Conservation (phyloP, 1,139 yeast species). For the Pichia cactophila region DNA sequence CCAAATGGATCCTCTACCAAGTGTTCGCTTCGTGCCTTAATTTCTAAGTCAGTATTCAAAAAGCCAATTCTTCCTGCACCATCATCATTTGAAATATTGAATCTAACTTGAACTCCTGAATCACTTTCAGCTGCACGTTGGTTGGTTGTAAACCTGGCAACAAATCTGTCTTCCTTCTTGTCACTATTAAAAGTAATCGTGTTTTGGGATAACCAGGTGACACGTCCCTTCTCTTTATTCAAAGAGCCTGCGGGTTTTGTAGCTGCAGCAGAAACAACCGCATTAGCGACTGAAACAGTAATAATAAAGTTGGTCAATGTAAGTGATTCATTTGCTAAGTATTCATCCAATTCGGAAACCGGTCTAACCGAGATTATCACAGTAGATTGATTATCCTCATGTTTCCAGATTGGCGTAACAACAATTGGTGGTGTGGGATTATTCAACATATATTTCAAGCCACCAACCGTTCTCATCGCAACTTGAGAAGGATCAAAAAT, state of each 20-base stretch:
- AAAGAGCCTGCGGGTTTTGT: constrained; percentile 89
- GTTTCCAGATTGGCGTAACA: constrained; percentile 81
- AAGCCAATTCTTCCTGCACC: constrained; percentile 17
- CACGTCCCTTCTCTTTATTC: constrained; percentile 74
- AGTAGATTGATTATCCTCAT: constrained; percentile 76
- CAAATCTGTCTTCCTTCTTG: constrained; percentile 48
- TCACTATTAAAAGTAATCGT: constrained; percentile 38
- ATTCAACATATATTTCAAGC: constrained; percentile 58
- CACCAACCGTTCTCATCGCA: constrained; percentile 55
- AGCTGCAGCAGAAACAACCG: constrained; percentile 58
- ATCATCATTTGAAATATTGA: constrained; percentile 33
- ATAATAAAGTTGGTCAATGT: constrained; percentile 56
- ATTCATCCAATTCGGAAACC: constrained; percentile 40
- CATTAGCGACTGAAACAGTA: constrained; percentile 48
- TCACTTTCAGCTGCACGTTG: constrained; percentile 57
- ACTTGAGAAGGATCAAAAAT: constrained; percentile 31
- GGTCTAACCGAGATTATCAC: constrained; percentile 67
- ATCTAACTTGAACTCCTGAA: constrained; percentile 64
- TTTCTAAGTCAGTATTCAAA: constrained; percentile 16
- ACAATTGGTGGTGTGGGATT: constrained; percentile 54
- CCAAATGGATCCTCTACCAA: constrained; percentile 27
- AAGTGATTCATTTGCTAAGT: constrained; percentile 25
- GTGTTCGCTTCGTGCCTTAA: constrained; percentile 15
- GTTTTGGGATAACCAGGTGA: constrained; percentile 65
- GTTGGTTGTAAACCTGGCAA: constrained; percentile 64